phyloP scores from a whole-genome alignment of 495 filamentous ascomycete genomes.

The Penicillium bovifimosum region DNA sequence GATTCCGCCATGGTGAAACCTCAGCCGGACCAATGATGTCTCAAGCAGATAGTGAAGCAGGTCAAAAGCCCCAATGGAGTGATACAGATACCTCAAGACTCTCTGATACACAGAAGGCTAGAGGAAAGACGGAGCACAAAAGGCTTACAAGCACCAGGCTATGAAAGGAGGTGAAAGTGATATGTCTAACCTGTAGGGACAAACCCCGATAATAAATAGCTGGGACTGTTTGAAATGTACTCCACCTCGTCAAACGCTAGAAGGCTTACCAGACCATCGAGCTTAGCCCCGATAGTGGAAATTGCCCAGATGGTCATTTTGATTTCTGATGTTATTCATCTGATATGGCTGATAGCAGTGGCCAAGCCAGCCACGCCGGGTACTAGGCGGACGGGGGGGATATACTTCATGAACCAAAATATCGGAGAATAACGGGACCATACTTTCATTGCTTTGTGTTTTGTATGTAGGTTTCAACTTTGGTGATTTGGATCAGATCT shows the following conservation, averaged over 20 bases:
- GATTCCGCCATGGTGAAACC: slow-evolving; percentile 31
- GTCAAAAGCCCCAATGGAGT: slow-evolving; percentile 2
- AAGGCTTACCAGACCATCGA: slow-evolving; percentile 18
- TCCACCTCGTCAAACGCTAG: slow-evolving; percentile 22
- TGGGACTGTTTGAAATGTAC: slow-evolving; percentile 4
- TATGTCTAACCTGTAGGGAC: slow-evolving; percentile 24
- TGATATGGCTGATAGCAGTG: slow-evolving; percentile 16
- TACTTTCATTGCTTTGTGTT: too few species aligned
- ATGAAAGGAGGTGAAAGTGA: slow-evolving; percentile 15
- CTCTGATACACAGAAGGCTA: neutral
- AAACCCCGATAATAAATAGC: slow-evolving; percentile 22
- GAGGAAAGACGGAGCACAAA: neutral
- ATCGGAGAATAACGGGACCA: slow-evolving; percentile 23
- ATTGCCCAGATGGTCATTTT: slow-evolving; percentile 13
- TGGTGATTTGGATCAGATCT: neutral
- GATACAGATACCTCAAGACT: neutral
- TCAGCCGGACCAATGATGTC: slow-evolving; percentile 2
- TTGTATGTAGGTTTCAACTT: neutral
- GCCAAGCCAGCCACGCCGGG: slow-evolving; percentile 20
- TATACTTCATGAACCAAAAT: slow-evolving; percentile 6
- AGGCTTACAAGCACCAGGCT: neutral
- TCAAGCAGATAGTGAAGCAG: neutral
- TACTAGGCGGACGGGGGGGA: slow-evolving; percentile 5
- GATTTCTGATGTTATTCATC: slow-evolving; percentile 24
- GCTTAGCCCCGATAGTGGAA: slow-evolving; percentile 23